Evolutionary conservation across 306 rosid species (phyloP).

Genomic region (Cucurbita ficifolia): DNA sequence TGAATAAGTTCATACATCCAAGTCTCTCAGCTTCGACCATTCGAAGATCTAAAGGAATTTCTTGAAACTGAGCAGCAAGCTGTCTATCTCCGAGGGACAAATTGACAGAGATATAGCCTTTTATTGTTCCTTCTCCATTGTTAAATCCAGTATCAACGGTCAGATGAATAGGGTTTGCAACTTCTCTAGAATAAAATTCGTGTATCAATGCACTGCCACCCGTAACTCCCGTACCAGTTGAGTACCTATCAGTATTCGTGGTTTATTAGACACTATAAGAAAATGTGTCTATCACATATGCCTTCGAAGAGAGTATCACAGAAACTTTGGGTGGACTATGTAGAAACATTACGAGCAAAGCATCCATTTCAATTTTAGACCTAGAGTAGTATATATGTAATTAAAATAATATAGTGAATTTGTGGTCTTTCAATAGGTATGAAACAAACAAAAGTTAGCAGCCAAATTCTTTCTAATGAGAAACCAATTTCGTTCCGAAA

Average conservation of each 20-base stretch:
- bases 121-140: conserved; percentile 53
- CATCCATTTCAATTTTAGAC: neutral
- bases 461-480: neutral
- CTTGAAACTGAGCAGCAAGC: conserved; percentile 95
- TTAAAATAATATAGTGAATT: neutral
- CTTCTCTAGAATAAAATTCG: conserved; percentile 87
- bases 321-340: neutral
- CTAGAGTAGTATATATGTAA: neutral
- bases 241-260: conserved; percentile 43
- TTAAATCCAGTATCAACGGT: conserved; percentile 86
- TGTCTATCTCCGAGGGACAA: conserved; percentile 76
- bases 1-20: conserved; percentile 45
- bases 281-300: neutral
- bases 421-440: neutral
- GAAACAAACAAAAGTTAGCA: neutral
- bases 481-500: neutral
- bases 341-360: neutral
- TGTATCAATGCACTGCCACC: conserved; percentile 86
- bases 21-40: conserved; percentile 88
- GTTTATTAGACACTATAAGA: neutral
- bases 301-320: neutral
- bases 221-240: conserved; percentile 82
- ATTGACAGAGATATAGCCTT: conserved; percentile 58
- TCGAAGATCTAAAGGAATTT: conserved; percentile 78
- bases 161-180: conserved; percentile 69